Conservation (phyloP, 306 rosid species). For the Malus orientalis region DNA sequence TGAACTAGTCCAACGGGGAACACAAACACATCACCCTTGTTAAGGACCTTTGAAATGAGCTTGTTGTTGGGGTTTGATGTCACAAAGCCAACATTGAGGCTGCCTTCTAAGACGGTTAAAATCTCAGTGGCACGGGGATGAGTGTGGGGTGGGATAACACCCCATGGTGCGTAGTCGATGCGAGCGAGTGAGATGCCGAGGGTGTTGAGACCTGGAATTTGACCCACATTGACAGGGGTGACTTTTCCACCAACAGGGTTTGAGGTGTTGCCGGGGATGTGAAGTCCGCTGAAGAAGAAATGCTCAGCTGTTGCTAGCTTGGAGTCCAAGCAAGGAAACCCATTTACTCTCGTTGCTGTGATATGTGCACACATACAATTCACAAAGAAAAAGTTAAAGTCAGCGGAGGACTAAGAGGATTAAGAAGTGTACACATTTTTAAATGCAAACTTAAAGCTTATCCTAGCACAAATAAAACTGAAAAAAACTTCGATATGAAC, state of each 20-base stretch:
- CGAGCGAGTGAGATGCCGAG: neutral
- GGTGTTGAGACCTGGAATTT: constrained; percentile 5
- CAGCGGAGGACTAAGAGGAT: neutral
- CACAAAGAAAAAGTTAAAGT: too few relatives aligned
- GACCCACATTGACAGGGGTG: neutral
- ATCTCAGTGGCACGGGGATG: neutral
- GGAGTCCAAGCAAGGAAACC: neutral
- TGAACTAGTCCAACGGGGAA: neutral
- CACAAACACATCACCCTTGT: constrained; percentile 4
- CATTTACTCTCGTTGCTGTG: neutral
- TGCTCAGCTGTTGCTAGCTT: neutral
- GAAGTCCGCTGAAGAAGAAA: neutral
- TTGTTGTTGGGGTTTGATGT: constrained; percentile 1
- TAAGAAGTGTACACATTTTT: neutral
- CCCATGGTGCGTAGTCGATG: neutral
- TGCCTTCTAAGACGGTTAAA: neutral
- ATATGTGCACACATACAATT: neutral
- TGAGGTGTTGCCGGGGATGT: neutral
- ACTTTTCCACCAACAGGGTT: neutral
- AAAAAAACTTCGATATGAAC: neutral
- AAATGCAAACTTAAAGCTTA: neutral
- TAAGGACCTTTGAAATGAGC: constrained; percentile 4
- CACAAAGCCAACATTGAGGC: neutral
- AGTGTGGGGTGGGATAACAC: neutral
- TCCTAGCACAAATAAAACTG: neutral